Conservation (phyloP, 805 yeast genomes). For the Candida taoyuanica region DNA sequence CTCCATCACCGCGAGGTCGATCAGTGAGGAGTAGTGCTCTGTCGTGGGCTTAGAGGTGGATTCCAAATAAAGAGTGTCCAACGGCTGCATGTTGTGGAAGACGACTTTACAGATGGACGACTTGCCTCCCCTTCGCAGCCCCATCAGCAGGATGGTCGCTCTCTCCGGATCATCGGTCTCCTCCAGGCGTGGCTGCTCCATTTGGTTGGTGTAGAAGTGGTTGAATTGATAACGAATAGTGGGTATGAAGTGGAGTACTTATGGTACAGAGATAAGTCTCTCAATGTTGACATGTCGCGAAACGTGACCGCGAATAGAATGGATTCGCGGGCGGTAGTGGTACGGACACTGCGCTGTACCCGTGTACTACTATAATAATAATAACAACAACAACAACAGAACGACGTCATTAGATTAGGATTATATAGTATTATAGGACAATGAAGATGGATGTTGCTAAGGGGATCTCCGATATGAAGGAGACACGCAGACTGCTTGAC, state of each 20-base stretch:
- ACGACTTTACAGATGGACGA: slow-evolving; percentile 95
- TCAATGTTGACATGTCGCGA: background rate
- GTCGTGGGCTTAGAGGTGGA: slow-evolving; percentile 85
- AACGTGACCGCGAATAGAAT: no score
- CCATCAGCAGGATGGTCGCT: slow-evolving; percentile 86
- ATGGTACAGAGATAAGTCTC: background rate
- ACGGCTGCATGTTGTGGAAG: slow-evolving; percentile 93
- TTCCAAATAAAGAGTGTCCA: slow-evolving; percentile 86
- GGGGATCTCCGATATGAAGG: background rate
- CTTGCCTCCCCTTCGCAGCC: slow-evolving; percentile 85
- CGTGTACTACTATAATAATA: no score
- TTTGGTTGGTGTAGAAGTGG: background rate
- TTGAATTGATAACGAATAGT: background rate
- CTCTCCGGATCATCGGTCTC: slow-evolving; percentile 45
- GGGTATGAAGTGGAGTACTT: no score
- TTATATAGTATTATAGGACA: no score
- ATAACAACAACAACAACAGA: no score
- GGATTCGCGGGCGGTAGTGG: no score
- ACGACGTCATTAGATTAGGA: no score
- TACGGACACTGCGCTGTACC: no score
- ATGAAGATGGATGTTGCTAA: no score
- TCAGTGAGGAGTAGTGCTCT: slow-evolving; percentile 77
- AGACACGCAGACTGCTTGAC: background rate
- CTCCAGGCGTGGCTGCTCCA: slow-evolving; percentile 10
- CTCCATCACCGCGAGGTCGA: slow-evolving; percentile 87